Base-by-base conservation (phyloP, 148 eudicot species). In the Pouteria glomerata region DNA sequence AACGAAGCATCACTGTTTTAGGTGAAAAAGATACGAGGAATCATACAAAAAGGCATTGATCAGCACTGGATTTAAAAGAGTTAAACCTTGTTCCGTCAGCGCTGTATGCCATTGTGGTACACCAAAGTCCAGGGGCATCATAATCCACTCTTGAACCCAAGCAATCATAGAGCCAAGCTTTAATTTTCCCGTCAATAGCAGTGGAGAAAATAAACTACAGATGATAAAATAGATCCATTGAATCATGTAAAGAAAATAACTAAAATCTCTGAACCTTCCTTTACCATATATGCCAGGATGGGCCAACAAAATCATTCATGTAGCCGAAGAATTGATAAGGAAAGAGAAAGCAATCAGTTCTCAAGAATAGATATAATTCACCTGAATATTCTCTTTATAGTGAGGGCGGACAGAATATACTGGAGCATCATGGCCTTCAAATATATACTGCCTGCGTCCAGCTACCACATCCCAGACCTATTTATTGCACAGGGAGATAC, bases 131-230 rank as follows among this genome's bases (percentile, higher is more conserved):
- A 52, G 89, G 94, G 65, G 90, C 91, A 78, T 89, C 86, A 70
- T 87, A 85, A 82, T 85, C 88, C 15, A 89, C 87, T 75, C 95
- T 81, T 0, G 89, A 83, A 23, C 91, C 91, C 79, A 80, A 63
- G 52, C 82, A 82, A 73, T 89, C 91, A 83, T 89, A 89, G 50
- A 87, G 81, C 95, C 95, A 87, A 60, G 91, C 95, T 82, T 87
- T 85, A 61, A 89, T 85, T 82, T 89, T 85, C 21, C 95, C 95
- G 77, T 81, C 89, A 73, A 84, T 73, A n/a, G 95, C 86, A 30
- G 91, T 89, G 50, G 95, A 89, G 76, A 89, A 89, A 30, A 89
- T 87, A 63, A 89, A 85, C 95, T 89, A 81, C 70, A 74, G 39
- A 76, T 45, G 50, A 41, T 31, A 44, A 69, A 76, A 30, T 14